Evolutionary conservation across 2,329 filamentous ascomycete species (phyloP).

Genomic region (Gliomastix tumulicola): DNA sequence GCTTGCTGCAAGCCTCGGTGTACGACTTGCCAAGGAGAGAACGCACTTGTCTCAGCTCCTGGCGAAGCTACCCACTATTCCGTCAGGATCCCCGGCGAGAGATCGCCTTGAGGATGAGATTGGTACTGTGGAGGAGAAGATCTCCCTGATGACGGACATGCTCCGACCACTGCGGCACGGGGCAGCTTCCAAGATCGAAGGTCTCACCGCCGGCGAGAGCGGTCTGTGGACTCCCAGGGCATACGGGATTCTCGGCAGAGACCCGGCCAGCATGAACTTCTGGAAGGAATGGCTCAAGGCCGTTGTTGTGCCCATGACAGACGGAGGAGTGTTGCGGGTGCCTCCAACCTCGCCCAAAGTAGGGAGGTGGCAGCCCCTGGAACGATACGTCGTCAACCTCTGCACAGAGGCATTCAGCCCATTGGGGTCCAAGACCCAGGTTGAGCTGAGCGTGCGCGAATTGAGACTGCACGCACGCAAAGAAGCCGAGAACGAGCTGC

Average conservation of each 20-base stretch:
- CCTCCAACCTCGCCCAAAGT: constrained; percentile 84
- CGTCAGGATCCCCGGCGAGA: constrained; percentile 73
- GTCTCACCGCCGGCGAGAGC: constrained; percentile 88
- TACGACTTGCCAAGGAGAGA: constrained; percentile 78
- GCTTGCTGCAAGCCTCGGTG: constrained; percentile 82
- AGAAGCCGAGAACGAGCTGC: constrained; percentile 87
- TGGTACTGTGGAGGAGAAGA: constrained; percentile 93
- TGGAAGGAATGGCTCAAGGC: constrained; percentile 99
- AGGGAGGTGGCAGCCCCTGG: constrained; percentile 91
- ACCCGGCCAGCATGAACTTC: constrained; percentile 76
- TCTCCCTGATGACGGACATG: constrained; percentile 92
- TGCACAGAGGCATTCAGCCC: constrained; percentile 93
- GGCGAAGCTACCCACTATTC: constrained; percentile 70
- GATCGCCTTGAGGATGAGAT: constrained; percentile 91
- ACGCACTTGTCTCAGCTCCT: constrained; percentile 86
- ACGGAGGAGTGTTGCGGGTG: constrained; percentile 74
- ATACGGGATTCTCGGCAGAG: constrained; percentile 85
- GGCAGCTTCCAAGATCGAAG: constrained; percentile 94
- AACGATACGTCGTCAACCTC: constrained; percentile 93
- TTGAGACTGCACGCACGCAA: constrained; percentile 87
- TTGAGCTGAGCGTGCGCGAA: constrained; percentile 85
- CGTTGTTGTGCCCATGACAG: constrained; percentile 90
- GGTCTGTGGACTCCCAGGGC: constrained; percentile 93
- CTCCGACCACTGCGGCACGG: constrained; percentile 86
- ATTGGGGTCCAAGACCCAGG: constrained; percentile 88